Percentiles rank a stretch among this genome's conserved stretches.
Evolutionary conservation across 2,329 filamentous ascomycete species (phyloP).

Genomic region (Fusarium equiseti): DNA sequence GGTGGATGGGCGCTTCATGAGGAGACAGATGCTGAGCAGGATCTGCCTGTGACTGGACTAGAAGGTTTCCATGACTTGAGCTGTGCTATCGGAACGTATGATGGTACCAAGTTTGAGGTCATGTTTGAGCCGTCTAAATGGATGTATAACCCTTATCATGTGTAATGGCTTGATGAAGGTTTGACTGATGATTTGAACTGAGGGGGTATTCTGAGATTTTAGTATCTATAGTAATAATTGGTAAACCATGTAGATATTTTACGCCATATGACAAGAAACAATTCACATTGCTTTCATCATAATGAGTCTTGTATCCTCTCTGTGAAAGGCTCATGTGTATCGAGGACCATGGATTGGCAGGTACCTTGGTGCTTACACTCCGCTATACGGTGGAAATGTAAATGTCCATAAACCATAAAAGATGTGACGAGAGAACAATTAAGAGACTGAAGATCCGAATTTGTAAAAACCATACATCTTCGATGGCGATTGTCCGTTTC

Average conservation of each 20-base stretch:
- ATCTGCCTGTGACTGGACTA: constrained; percentile 73
- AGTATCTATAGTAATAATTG: background rate
- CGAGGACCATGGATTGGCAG: too few relatives aligned
- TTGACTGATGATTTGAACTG: background rate
- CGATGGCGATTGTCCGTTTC: background rate
- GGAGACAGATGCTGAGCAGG: constrained; percentile 73
- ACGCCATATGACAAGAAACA: constrained; percentile 5
- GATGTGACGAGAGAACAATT: background rate
- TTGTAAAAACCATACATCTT: background rate
- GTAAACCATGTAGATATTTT: background rate
- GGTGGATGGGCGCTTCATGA: constrained; percentile 81
- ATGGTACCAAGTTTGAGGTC: constrained; percentile 75
- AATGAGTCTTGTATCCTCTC: too few relatives aligned
- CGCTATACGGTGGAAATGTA: too few relatives aligned
- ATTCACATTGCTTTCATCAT: background rate
- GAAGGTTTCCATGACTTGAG: constrained; percentile 79
- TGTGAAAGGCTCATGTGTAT: too few relatives aligned
- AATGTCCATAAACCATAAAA: too few relatives aligned
- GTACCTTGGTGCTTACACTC: too few relatives aligned
- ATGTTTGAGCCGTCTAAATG: constrained; percentile 71
- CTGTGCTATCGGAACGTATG: constrained; percentile 78
- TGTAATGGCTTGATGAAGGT: constrained; percentile 15
- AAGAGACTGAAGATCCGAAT: background rate
- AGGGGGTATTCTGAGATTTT: background rate
- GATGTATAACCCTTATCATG: constrained; percentile 59